Evolutionary conservation across 768 basidiomycete genomes (phyloP), one percentile per base, ranked within the genome.

Genomic region (Gymnopilus dilepis): DNA sequence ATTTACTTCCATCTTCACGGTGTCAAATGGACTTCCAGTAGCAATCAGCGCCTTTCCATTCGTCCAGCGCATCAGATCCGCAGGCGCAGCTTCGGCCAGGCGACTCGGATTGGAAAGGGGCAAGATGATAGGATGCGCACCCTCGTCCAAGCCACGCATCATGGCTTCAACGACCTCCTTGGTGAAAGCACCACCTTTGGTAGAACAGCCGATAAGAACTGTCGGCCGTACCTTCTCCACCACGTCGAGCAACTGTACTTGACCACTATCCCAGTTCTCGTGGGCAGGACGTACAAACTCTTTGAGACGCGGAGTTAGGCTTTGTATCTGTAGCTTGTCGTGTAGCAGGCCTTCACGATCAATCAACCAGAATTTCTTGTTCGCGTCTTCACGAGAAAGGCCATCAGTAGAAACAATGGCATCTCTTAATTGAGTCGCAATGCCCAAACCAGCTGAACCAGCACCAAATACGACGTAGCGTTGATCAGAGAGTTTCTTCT

Each of bases 161-260:
- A 95, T 89, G 26, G 83, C 81, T 69, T 79, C 78, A 33, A 92
- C 77, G 40, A 93, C 78, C 59, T 90, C 86, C 75, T 92, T 84
- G 4, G 83, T 88, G 75, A 97, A 97, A 30, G 88, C 90, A 4
- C 91, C 89, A 19, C 84, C 80, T 51, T 85, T 80, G 1, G 94
- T 95, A 59, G 91, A 94, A 60, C 89, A 91, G 30, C 94, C 94
- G 64, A 97, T 91, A 47, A 97, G 72, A 11, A 94, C 84, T 1
- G 94, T 97, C 22, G 94, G 93, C 67, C 86, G 86, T 11, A 91
- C 83, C 62, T 80, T 79, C 74, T 84, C 84, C 60, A 95, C 84
- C 2, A 91, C 88, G 28, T 93, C 88, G 57, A 90, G 72, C 55
- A 96, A 77, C 7, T 74, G 64, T 21, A 89, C 78, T 42, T 81